Base-by-base conservation (phyloP, 2,329 filamentous ascomycete genomes). In the Aspergillus sp. region DNA sequence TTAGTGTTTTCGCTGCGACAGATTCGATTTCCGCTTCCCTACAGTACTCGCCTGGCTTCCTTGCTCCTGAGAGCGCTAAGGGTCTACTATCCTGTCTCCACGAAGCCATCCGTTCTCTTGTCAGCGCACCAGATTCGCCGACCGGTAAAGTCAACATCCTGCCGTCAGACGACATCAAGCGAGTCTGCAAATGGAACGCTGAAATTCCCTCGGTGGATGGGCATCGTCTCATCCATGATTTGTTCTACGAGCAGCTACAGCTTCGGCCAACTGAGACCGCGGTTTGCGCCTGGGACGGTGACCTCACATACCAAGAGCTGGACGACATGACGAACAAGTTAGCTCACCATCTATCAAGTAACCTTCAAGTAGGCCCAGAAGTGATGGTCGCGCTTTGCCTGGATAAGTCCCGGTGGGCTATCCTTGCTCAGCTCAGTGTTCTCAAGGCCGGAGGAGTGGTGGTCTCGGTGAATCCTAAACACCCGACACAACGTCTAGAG, bases 321-420 rank as follows among this genome's bases (percentile, higher is more conserved):
- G 57, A 64, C 19, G 38, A 43, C 2, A 52, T 50, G 46, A 45
- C 60, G 1, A 74, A 50, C 64, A 63, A 17, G 57, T 62, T 64
- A 48, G 68, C 72, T 11, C 65, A 70, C 25, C 64, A 71, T 31
- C 65, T 77, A 7, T 64, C 58, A 4, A 68, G 64, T 2, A 4
- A 59, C 0, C 65, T 71, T 45, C 72, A 73, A 51, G 66, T 79
- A 43, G 67, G 72, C n/a, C 58, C 74, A 7, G 64, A 68, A 11
- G 65, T 64, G 13, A 60, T 68, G 25, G 62, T 73, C 3, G 69
- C 69, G 2, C n/a, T 71, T 1, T 70, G 67, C 46, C 65, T 69
- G 30, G 67, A 70, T 25, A 73, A 71, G 51, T 73, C 71, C 15
- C 55, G 34, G 34, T 73, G 71, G 71, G 64, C 63, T n/a, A 62